These are phyloP conservation scores for Trichoderma aggressivum DNA, from an alignment of 2,329 filamentous ascomycete species.

Conservation along the genomic window DNA sequence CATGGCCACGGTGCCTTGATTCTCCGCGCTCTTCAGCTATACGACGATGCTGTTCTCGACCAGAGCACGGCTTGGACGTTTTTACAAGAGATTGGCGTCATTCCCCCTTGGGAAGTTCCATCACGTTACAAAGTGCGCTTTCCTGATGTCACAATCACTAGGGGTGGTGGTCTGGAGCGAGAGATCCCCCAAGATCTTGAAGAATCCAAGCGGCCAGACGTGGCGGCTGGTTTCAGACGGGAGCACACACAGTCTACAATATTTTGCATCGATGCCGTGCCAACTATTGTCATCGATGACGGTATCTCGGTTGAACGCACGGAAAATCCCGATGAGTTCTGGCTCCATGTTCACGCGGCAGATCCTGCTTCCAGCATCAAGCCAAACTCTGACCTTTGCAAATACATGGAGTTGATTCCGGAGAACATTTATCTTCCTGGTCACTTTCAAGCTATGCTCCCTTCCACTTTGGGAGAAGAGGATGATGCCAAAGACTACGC, in stretches of 20 bases:
- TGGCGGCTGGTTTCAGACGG: slow-evolving; percentile 49
- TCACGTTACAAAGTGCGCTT: slow-evolving; percentile 59
- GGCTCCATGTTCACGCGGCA: slow-evolving; percentile 76
- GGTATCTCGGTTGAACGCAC: slow-evolving; percentile 68
- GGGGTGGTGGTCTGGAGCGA: slow-evolving; percentile 42
- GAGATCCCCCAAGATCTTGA: slow-evolving; percentile 31
- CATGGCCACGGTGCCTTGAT: slow-evolving; percentile 62
- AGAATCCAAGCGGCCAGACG: slow-evolving; percentile 40
- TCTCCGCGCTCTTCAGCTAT: slow-evolving; percentile 59
- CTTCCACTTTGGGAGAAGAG: slow-evolving; percentile 33
- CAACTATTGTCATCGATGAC: slow-evolving; percentile 72
- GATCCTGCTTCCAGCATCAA: slow-evolving; percentile 71
- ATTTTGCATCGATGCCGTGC: slow-evolving; percentile 69
- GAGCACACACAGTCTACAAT: slow-evolving; percentile 58
- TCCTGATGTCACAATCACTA: slow-evolving; percentile 44
- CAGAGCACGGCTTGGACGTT: slow-evolving; percentile 58
- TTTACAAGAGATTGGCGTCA: slow-evolving; percentile 70
- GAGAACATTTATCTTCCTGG: slow-evolving; percentile 60
- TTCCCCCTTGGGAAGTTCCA: slow-evolving; percentile 68
- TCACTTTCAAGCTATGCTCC: slow-evolving; percentile 57
- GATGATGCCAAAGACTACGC: slow-evolving; percentile 30
- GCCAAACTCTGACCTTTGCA: slow-evolving; percentile 55
- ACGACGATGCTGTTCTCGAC: slow-evolving; percentile 42
- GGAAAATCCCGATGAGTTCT: slow-evolving; percentile 53
- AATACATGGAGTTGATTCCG: slow-evolving; percentile 58